Percentiles rank a stretch among this genome's conserved stretches.
phyloP scores from a whole-genome alignment of 345 rosid species.

The Rhodamnia argentea region DNA sequence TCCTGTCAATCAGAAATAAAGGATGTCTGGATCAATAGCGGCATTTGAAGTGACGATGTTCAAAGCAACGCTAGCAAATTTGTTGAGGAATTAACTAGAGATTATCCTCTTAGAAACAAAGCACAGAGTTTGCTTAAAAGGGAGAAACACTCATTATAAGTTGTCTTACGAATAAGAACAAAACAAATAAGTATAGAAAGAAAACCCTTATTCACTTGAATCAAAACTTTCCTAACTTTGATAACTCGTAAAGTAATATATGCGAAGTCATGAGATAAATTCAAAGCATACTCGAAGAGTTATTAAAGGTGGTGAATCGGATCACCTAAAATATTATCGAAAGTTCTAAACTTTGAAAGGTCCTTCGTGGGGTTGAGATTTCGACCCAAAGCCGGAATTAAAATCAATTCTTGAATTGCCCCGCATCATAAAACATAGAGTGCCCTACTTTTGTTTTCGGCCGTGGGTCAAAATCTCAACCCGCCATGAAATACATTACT shows the following conservation, averaged over 20 bases:
- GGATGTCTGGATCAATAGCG: no score
- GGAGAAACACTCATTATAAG: not conserved
- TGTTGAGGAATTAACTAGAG: no score
- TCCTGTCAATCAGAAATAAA: no score
- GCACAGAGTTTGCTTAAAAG: no score
- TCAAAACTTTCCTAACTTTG: not conserved
- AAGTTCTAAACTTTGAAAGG: no score
- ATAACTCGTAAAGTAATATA: not conserved
- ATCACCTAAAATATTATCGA: not conserved
- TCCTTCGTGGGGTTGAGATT: no score
- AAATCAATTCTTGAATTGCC: not conserved
- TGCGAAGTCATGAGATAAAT: not conserved
- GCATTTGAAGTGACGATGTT: no score
- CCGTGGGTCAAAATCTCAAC: not conserved
- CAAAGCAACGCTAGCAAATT: no score
- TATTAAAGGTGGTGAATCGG: not conserved
- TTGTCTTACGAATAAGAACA: not conserved
- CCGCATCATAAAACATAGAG: not conserved
- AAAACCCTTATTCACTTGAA: not conserved
- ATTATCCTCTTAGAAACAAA: no score
- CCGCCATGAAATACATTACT: not conserved
- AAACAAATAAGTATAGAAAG: not conserved
- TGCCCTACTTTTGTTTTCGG: no score
- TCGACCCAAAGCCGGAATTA: no score
- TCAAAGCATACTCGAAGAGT: not conserved